Evolutionary conservation across 1,284 basidiomycete species (phyloP), one percentile per base, ranked within the genome.

Genomic region (Omphalotus olearius): DNA sequence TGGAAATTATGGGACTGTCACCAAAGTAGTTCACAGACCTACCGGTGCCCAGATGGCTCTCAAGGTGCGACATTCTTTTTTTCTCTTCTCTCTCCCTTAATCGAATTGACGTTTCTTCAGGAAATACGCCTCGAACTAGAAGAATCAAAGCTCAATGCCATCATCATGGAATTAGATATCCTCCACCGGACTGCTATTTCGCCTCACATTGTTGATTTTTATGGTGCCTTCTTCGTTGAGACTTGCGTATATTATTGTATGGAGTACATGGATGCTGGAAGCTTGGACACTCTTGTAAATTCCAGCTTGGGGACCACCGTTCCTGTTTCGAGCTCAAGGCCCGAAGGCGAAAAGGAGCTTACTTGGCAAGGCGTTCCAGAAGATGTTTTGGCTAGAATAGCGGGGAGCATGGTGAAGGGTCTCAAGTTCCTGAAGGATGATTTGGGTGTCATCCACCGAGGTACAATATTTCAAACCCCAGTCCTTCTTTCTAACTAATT

Each of bases 161-260:
- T 99, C 75, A 88, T 99, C 61, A 98, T 98, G 89, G 96, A 99
- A 68, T 87, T 99, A 49, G 95, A 99, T 66, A 91, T 99, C 59
- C 80, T 99, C 23, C 96, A 99, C 70, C 89, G 94, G 26, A 36
- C 51, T 2, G 52, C 56, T 28, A 81, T 88, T 23, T 85, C 90
- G 11, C 88, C 89, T 5, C 86, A 93, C 66, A 98, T 99, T 59
- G 92, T 99, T 64, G 96, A 98, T 60, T 99, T 99, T 62, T 98
- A 97, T 68, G 96, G 96, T 41, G 96, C 96, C 2, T 99, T 99
- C 75, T 98, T 98, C 68, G 94, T 98, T 68, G 96, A 99, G 68
- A 92, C 89, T 20, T 99, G 91, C 69, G 96, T 99, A 35, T 98
- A 98, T 71, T 98, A 98, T 70, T 98, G 96, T 72, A 98, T 99